A percentile compares a stretch with the other conserved stretches of the same genome.
phyloP scores from a whole-genome alignment of 352 stramenopile species.

The Phytophthora cryptogea region DNA sequence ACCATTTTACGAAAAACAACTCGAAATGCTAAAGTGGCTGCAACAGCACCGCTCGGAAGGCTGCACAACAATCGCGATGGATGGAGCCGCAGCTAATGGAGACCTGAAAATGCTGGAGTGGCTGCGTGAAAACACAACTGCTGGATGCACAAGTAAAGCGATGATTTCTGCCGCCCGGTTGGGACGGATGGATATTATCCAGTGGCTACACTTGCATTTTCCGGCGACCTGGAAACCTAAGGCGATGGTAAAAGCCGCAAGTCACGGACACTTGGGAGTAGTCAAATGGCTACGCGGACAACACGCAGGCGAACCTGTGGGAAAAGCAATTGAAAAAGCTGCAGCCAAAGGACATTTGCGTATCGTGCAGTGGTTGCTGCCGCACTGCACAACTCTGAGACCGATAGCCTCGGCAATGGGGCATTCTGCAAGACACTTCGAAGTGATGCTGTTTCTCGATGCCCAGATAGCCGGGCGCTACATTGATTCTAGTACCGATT shows the following conservation, averaged over 20 bases:
- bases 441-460: constrained; percentile 1
- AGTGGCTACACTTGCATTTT: background rate
- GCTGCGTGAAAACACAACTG: background rate
- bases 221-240: background rate
- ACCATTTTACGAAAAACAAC: background rate
- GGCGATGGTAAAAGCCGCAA: background rate
- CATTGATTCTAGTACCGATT: background rate
- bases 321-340: background rate
- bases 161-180: background rate
- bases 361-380: constrained; percentile 1
- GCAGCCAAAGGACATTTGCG: background rate
- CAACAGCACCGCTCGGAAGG: background rate
- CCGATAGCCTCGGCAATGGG: background rate
- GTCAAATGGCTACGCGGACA: background rate
- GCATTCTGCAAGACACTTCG: background rate
- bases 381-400: background rate
- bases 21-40: background rate
- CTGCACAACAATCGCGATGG: background rate
- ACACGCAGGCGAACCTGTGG: too few relatives aligned
- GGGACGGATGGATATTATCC: background rate
- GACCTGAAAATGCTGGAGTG: background rate
- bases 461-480: background rate
- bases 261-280: background rate
- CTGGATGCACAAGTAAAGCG: background rate
- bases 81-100: background rate